Evolutionary conservation across 768 basidiomycete species (phyloP).

Genomic region (Boletus rufocinnamomeus): DNA sequence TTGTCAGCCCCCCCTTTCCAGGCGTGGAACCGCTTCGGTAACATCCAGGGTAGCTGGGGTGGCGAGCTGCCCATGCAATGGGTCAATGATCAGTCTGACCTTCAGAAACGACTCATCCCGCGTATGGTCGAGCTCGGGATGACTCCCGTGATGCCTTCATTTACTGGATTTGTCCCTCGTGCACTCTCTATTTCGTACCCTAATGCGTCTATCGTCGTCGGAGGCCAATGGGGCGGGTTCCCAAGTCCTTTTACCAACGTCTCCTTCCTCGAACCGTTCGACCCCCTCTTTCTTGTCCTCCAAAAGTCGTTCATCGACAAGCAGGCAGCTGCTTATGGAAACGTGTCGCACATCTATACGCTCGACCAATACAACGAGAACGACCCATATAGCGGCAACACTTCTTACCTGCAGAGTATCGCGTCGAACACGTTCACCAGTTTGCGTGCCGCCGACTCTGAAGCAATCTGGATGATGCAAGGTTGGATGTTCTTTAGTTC

Average conservation of each 20-base stretch:
- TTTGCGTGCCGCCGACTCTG: constrained; percentile 40
- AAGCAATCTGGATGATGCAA: constrained; percentile 45
- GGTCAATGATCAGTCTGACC: constrained; percentile 39
- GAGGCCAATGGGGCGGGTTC: constrained; percentile 40
- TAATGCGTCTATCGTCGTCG: constrained; percentile 38
- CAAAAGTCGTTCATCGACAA: constrained; percentile 43
- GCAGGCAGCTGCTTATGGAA: constrained; percentile 40
- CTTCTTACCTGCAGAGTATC: constrained; percentile 37
- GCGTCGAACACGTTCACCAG: constrained; percentile 38
- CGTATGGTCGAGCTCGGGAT: constrained; percentile 46
- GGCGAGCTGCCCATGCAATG: constrained; percentile 39
- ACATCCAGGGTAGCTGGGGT: constrained; percentile 44
- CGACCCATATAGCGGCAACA: constrained; percentile 36
- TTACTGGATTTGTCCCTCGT: constrained; percentile 44
- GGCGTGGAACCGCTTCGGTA: constrained; percentile 47
- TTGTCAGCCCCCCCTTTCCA: constrained; percentile 43
- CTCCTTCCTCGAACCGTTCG: constrained; percentile 44
- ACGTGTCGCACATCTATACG: constrained; percentile 44
- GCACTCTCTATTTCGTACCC: constrained; percentile 35
- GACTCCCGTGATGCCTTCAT: constrained; percentile 44
- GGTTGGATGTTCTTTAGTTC: constrained; percentile 44
- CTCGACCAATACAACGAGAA: constrained; percentile 49
- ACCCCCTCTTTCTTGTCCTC: constrained; percentile 39
- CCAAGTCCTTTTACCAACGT: constrained; percentile 36
- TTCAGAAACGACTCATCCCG: constrained; percentile 39